A percentile compares a stretch with the other conserved stretches of the same genome.
phyloP scores from a whole-genome alignment of 257 asterid species.

The Rehmannia glutinosa region DNA sequence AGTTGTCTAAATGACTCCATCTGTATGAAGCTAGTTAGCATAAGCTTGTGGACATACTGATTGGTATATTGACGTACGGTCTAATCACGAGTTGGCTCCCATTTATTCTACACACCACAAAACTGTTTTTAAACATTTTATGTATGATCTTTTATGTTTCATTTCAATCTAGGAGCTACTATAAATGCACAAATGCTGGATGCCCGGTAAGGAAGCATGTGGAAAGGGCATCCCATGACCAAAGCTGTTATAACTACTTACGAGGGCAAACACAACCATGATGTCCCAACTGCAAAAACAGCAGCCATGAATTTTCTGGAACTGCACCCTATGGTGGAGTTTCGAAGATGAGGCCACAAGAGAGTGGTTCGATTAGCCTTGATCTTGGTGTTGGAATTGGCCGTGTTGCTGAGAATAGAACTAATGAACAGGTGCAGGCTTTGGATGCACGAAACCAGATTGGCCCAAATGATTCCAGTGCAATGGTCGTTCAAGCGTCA shows the following conservation, averaged over 20 bases:
- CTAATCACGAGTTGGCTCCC: not conserved
- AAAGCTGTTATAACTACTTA: constrained; percentile 96
- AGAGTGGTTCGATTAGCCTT: constrained; percentile 53
- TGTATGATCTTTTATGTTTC: not conserved
- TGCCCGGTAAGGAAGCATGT: constrained; percentile 98
- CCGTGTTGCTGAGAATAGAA: constrained; percentile 27
- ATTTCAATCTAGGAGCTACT: constrained; percentile 72
- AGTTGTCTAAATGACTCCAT: not conserved
- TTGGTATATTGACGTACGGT: too few species aligned
- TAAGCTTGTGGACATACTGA: too few species aligned
- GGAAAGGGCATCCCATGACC: constrained; percentile 92
- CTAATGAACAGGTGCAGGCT: constrained; percentile 27
- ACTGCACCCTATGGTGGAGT: constrained; percentile 34
- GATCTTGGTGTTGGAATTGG: constrained; percentile 86
- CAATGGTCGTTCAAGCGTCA: constrained; percentile 42
- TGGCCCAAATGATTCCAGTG: constrained; percentile 25
- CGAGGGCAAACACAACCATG: constrained; percentile 96
- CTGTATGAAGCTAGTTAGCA: too few species aligned
- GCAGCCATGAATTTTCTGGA: constrained; percentile 62
- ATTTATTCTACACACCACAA: not conserved
- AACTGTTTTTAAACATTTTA: not conserved
- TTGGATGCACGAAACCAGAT: constrained; percentile 30
- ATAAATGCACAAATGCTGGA: constrained; percentile 86
- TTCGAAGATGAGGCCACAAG: constrained; percentile 45
- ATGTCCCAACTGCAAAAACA: constrained; percentile 74